A percentile compares a stretch with the other conserved stretches of the same genome.
These are phyloP conservation scores for Dispira simplex DNA, from an alignment of 192 early-diverging fungal genomes.

Conservation along the genomic window DNA sequence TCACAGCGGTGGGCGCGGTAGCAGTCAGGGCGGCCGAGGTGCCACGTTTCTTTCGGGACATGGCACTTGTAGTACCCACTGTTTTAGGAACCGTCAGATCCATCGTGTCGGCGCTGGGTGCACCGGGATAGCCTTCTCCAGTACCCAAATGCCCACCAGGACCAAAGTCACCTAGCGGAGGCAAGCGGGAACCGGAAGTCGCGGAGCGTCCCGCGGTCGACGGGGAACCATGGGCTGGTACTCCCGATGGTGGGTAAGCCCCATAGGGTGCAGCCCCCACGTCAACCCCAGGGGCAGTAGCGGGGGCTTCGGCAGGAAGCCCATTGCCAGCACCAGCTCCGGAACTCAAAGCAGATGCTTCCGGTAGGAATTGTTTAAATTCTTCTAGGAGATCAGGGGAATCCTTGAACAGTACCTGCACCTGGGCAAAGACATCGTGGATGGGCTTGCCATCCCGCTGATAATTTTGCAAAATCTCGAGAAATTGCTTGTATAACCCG, in stretches of 20 bases:
- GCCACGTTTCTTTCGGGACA: slow-evolving; percentile 2
- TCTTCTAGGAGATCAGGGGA: slow-evolving; percentile 88
- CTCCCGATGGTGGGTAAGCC: slow-evolving; percentile 14
- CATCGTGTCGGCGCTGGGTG: neutral
- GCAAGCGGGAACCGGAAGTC: slow-evolving; percentile 24
- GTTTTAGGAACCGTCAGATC: neutral
- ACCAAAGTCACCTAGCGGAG: slow-evolving; percentile 39
- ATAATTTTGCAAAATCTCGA: slow-evolving; percentile 96
- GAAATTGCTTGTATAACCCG: slow-evolving; percentile 92
- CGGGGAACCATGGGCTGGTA: slow-evolving; percentile 21
- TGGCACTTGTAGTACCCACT: slow-evolving; percentile 5
- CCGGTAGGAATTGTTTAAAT: slow-evolving; percentile 97
- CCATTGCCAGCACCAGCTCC: no score
- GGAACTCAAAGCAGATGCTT: slow-evolving; percentile 40
- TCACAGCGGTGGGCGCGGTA: neutral
- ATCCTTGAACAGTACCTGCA: slow-evolving; percentile 70
- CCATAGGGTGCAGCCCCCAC: slow-evolving; percentile 3
- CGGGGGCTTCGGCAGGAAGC: no score
- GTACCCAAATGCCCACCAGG: slow-evolving; percentile 14
- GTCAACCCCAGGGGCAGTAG: no score
- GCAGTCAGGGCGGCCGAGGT: neutral
- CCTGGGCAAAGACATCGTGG: slow-evolving; percentile 93
- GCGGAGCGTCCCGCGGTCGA: neutral
- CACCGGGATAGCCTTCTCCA: slow-evolving; percentile 10
- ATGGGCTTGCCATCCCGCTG: slow-evolving; percentile 95